Conservation (phyloP, 768 basidiomycete genomes). For the Psilocybe cubensis region DNA sequence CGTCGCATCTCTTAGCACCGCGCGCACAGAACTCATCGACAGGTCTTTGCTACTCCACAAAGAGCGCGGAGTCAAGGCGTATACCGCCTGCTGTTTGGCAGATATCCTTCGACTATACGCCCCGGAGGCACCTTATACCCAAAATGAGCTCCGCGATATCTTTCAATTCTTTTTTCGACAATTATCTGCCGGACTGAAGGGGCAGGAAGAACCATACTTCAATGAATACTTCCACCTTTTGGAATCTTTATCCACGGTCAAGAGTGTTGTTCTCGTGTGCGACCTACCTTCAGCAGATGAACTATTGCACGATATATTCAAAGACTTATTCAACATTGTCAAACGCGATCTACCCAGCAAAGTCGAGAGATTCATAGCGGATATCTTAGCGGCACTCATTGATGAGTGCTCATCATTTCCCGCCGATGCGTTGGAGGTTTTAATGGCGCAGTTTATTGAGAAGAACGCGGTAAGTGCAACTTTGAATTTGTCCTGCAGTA, state of each 20-base stretch:
- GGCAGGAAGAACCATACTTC: slow-evolving; percentile 82
- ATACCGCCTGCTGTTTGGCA: slow-evolving; percentile 91
- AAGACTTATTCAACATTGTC: slow-evolving; percentile 80
- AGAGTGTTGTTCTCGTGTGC: slow-evolving; percentile 92
- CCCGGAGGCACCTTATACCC: slow-evolving; percentile 95
- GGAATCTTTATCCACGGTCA: slow-evolving; percentile 91
- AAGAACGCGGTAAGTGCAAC: slow-evolving; percentile 62
- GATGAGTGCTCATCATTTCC: slow-evolving; percentile 87
- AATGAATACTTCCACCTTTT: slow-evolving; percentile 95
- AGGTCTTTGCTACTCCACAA: slow-evolving; percentile 88
- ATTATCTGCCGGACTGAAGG: slow-evolving; percentile 73
- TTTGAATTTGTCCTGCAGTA: slow-evolving; percentile 1
- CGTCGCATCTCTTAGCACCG: slow-evolving; percentile 64
- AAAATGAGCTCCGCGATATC: slow-evolving; percentile 88
- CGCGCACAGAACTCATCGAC: slow-evolving; percentile 80
- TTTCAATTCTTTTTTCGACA: slow-evolving; percentile 97
- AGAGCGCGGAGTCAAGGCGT: slow-evolving; percentile 95
- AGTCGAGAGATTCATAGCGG: slow-evolving; percentile 83
- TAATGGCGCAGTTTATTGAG: slow-evolving; percentile 87
- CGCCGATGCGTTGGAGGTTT: slow-evolving; percentile 72
- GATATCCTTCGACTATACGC: slow-evolving; percentile 94
- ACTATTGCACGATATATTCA: slow-evolving; percentile 82
- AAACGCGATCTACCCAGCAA: slow-evolving; percentile 76
- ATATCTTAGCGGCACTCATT: slow-evolving; percentile 87
- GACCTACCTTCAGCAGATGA: slow-evolving; percentile 89